A percentile compares a stretch with the other conserved stretches of the same genome.
phyloP scores from a whole-genome alignment of 495 filamentous ascomycete genomes.

The Aspergillus taichungensis region DNA sequence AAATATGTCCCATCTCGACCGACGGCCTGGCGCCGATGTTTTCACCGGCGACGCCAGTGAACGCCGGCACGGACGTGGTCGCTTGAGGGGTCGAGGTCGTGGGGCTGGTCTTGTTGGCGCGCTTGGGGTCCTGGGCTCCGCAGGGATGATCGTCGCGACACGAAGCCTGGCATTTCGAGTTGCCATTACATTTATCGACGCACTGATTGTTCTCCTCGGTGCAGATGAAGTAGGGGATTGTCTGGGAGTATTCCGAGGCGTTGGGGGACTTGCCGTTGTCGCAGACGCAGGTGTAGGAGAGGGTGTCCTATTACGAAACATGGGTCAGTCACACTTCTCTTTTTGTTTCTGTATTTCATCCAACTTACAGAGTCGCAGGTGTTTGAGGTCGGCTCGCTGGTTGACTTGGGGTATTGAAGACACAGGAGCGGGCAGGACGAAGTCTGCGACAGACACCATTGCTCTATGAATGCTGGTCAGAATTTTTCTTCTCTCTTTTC shows the following conservation, averaged over 20 bases:
- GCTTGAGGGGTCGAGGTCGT: conserved; percentile 31
- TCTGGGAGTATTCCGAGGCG: conserved; percentile 72
- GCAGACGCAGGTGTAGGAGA: conserved; percentile 70
- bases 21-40: conserved; percentile 28
- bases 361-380: conserved; percentile 61
- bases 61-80: conserved; percentile 25
- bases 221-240: conserved; percentile 80
- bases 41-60: conserved; percentile 20
- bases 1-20: conserved; percentile 45
- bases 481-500: neutral
- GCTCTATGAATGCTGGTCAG: conserved; percentile 30
- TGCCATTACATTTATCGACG: conserved; percentile 46
- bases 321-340: no score
- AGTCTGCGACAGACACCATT: conserved; percentile 62
- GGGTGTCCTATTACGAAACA: conserved; percentile 44
- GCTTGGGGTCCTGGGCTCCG: conserved; percentile 62
- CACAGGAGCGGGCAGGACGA: conserved; percentile 72
- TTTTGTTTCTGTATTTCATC: no score
- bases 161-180: conserved; percentile 49
- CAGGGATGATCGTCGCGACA: conserved; percentile 72
- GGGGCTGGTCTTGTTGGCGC: conserved; percentile 49
- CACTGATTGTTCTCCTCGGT: conserved; percentile 64
- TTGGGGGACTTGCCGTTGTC: conserved; percentile 64
- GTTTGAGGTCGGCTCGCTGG: conserved; percentile 47
- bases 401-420: conserved; percentile 50